phyloP scores from a whole-genome alignment of 2,329 filamentous ascomycete species.

The Aspergillus calidoustus region DNA sequence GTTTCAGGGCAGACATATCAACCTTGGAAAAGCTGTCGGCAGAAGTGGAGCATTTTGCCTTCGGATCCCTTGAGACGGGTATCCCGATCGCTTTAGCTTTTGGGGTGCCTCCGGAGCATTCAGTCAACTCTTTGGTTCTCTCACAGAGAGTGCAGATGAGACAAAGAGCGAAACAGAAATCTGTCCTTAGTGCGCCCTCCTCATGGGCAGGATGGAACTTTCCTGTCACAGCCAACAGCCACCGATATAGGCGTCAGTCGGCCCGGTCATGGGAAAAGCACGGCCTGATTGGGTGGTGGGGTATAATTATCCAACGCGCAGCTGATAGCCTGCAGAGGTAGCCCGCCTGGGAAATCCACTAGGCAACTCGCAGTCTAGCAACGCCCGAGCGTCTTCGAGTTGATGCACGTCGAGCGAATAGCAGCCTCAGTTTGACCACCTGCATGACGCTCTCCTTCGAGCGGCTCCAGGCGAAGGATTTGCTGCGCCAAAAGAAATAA shows the following conservation, averaged over 20 bases:
- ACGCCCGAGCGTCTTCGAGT: slow-evolving; percentile 21
- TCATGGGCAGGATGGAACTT: not conserved
- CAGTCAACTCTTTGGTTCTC: not conserved
- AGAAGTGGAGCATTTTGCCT: slow-evolving; percentile 11
- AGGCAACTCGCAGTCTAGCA: not conserved
- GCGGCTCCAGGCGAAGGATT: slow-evolving; percentile 23
- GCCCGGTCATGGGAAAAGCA: slow-evolving; percentile 20
- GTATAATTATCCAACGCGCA: slow-evolving; percentile 25
- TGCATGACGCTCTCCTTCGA: slow-evolving; percentile 29
- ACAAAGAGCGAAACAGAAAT: slow-evolving; percentile 7
- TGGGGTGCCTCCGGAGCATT: not conserved
- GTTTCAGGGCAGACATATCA: slow-evolving; percentile 6
- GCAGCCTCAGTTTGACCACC: slow-evolving; percentile 20
- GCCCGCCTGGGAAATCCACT: slow-evolving; percentile 2
- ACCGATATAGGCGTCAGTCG: slow-evolving; percentile 20
- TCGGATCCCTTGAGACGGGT: slow-evolving; percentile 9
- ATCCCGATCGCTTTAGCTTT: slow-evolving; percentile 9
- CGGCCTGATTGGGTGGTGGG: slow-evolving; percentile 17
- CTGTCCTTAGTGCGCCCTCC: slow-evolving; percentile 1
- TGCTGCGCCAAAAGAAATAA: slow-evolving; percentile 13
- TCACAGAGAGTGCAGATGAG: slow-evolving; percentile 8
- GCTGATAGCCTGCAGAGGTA: slow-evolving; percentile 26
- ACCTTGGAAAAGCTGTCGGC: not conserved
- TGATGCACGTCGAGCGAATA: slow-evolving; percentile 25
- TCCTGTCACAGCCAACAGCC: slow-evolving; percentile 19